Evolutionary conservation across 208 protist genomes (phyloP).

Genomic region (Crithidia brevicula): DNA sequence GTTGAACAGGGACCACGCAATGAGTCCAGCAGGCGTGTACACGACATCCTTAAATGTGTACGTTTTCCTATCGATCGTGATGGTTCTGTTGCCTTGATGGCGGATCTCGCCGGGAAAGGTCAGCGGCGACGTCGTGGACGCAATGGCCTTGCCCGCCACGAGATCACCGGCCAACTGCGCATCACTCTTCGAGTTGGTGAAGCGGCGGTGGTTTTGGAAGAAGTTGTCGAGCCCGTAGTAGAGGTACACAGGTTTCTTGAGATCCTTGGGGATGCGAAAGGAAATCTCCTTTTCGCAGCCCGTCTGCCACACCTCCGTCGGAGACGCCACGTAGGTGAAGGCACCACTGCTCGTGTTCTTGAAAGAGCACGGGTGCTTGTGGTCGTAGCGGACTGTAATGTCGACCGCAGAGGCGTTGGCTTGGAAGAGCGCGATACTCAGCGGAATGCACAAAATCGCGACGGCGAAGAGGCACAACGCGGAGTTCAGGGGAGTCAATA

Average conservation of each 20-base stretch:
- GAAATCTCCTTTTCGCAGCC: slow-evolving; percentile 64
- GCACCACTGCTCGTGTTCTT: slow-evolving; percentile 33
- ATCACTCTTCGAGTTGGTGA: slow-evolving; percentile 81
- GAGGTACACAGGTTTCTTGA: slow-evolving; percentile 94
- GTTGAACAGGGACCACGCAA: slow-evolving; percentile 98
- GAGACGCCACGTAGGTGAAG: slow-evolving; percentile 41
- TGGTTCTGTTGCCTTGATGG: slow-evolving; percentile 19
- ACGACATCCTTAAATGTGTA: slow-evolving; percentile 72
- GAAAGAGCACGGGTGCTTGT: slow-evolving; percentile 53
- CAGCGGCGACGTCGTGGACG: slow-evolving; percentile 57
- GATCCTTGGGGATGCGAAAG: slow-evolving; percentile 59
- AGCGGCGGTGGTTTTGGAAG: slow-evolving; percentile 98
- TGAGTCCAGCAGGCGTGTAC: slow-evolving; percentile 96
- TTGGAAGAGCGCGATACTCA: slow-evolving; percentile 88
- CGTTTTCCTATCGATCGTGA: slow-evolving; percentile 6
- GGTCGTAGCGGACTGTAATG: slow-evolving; percentile 76
- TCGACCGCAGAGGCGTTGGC: slow-evolving; percentile 74
- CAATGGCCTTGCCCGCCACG: slow-evolving; percentile 23
- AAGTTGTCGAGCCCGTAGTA: slow-evolving; percentile 98
- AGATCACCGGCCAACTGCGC: slow-evolving; percentile 68
- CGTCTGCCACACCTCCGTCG: slow-evolving; percentile 29
- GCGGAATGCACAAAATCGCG: slow-evolving; percentile 91
- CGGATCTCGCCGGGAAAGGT: slow-evolving; percentile 60
- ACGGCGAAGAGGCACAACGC: slow-evolving; percentile 91
- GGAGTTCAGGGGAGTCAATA: slow-evolving; percentile 93